Conservation (phyloP, 495 filamentous ascomycete species). For the Annulohypoxylon stygium region DNA sequence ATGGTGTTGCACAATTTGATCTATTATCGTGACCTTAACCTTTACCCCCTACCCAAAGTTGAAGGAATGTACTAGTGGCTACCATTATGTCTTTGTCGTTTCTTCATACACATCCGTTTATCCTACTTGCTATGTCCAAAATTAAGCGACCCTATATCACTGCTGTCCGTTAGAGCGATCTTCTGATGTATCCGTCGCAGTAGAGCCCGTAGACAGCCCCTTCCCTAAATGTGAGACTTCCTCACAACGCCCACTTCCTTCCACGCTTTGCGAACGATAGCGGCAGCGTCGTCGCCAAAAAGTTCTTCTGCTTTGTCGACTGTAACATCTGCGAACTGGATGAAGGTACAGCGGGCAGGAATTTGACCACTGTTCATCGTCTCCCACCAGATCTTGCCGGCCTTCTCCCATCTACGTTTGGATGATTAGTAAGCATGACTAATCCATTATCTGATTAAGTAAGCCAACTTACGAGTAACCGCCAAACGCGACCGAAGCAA, state of each 20-base stretch:
- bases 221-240: conserved; percentile 39
- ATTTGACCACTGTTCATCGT: conserved; percentile 57
- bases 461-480: conserved; percentile 55
- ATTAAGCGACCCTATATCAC: background rate
- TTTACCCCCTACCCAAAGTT: background rate
- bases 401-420: conserved; percentile 62
- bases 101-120: background rate
- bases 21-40: background rate
- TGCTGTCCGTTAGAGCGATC: background rate
- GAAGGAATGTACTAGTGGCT: background rate
- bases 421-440: conserved; percentile 2
- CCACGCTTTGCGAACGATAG: conserved; percentile 57
- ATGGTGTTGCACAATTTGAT: background rate
- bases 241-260: conserved; percentile 55
- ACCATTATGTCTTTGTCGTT: background rate
- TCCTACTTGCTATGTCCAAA: background rate
- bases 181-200: background rate
- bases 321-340: conserved; percentile 60
- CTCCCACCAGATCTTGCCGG: conserved; percentile 66
- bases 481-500: conserved; percentile 58
- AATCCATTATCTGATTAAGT: background rate
- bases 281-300: conserved; percentile 53
- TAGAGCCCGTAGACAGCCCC: conserved; percentile 15
- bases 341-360: conserved; percentile 53
- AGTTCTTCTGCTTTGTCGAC: conserved; percentile 56